Base-by-base conservation (phyloP, 1,284 basidiomycete species). In the Moesziomyces aphidis region DNA sequence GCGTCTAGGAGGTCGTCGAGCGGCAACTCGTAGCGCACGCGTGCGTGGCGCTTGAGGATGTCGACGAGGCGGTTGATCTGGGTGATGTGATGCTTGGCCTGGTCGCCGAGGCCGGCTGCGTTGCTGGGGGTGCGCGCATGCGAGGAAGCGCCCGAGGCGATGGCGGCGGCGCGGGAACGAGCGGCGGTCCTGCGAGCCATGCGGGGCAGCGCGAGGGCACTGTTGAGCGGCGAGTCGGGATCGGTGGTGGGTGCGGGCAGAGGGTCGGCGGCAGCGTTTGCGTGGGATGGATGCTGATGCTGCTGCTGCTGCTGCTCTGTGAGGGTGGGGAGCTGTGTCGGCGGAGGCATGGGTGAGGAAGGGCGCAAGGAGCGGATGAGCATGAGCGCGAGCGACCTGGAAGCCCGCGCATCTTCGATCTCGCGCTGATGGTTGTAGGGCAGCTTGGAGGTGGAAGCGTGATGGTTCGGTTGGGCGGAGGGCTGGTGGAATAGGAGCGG, bases 1-100 rank as follows among this genome's bases (percentile, higher is more conserved):
- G 89, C 89, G 80, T 90, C 88, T 21, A 94, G 86, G 21, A 95
- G 86, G 56, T 94, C 91, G 0, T 87, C 85, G 15, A 92, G 86
- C 8, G 90, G 89, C 23, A 95, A 78, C 75, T 93, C 92, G 78
- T 92, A 92, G 52, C 90, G 88, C 22, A 96, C 90, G 7, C 91
- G 89, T 31, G 93, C 85, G 76, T 90, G 91, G 26, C 90, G 88
- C 78, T 91, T 90, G n/a, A 97, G 86, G 48, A 92, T 88, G 28
- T 86, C 87, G 24, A 90, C 90, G 2, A 97, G 86, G 62, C 88
- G 89, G 5, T 88, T 88, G 89, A 95, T 69, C 34, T 66, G 64
- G 15, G 75, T 65, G 26, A 78, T 72, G 39, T 70, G 66, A 22
- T 68, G 64, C 52, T 68, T 68, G 31, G 76, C 50, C n/a, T 70